phyloP scores from a whole-genome alignment of 108 stramenopile species.

The Cyclotella sp. region DNA sequence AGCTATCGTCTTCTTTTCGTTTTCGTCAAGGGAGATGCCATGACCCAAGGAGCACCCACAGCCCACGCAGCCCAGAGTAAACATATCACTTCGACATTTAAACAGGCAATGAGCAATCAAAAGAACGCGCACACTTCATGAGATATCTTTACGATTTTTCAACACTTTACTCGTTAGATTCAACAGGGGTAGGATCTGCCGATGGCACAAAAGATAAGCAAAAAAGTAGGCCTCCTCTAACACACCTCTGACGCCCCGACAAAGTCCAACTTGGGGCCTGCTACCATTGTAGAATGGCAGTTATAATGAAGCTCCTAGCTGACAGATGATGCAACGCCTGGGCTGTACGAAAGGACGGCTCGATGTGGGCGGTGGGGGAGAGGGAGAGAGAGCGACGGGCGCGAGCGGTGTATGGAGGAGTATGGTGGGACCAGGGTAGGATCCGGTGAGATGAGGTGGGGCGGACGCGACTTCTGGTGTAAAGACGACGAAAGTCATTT shows the following conservation, averaged over 20 bases:
- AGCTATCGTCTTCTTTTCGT: slow-evolving; percentile 40
- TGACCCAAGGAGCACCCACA: neutral
- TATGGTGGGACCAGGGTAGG: too few relatives aligned
- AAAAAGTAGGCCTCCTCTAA: neutral
- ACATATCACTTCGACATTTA: neutral
- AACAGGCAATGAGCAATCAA: too few relatives aligned
- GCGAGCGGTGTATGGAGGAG: too few relatives aligned
- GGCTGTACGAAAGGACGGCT: neutral
- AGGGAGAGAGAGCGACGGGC: too few relatives aligned
- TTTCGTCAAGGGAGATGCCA: slow-evolving; percentile 42
- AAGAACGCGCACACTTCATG: neutral
- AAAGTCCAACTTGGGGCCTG: slow-evolving; percentile 55
- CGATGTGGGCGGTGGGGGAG: too few relatives aligned
- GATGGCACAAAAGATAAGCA: neutral
- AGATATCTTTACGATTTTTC: neutral
- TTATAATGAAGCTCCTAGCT: neutral
- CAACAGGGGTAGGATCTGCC: neutral
- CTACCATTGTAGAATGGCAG: neutral
- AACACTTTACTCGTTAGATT: neutral
- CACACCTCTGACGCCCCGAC: slow-evolving; percentile 55
- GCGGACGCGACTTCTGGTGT: too few relatives aligned
- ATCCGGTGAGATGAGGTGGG: too few relatives aligned
- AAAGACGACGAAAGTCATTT: too few relatives aligned
- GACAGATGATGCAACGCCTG: neutral
- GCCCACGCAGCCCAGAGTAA: neutral